Evolutionary conservation across 768 basidiomycete species (phyloP).

Genomic region (Obba rivulosa): DNA sequence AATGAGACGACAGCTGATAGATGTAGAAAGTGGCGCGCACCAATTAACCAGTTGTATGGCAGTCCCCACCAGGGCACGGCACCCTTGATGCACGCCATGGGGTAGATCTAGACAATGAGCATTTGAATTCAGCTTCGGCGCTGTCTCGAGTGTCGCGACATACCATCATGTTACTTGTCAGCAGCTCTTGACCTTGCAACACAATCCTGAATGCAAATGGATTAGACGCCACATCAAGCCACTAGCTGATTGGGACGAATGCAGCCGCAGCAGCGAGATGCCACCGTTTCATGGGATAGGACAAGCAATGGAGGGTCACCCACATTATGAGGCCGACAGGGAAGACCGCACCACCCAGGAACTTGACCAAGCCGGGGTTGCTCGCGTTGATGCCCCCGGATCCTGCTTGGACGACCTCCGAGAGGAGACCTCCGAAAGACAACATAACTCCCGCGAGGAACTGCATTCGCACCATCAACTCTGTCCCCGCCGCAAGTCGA

Average conservation of each 20-base stretch:
- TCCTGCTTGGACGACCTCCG: slow-evolving; percentile 56
- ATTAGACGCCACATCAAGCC: neutral
- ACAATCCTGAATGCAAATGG: slow-evolving; percentile 48
- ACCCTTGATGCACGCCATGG: slow-evolving; percentile 60
- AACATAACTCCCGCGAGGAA: slow-evolving; percentile 66
- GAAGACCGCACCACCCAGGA: slow-evolving; percentile 65
- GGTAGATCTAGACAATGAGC: slow-evolving; percentile 44
- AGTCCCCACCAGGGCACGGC: slow-evolving; percentile 68
- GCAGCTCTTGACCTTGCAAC: slow-evolving; percentile 61
- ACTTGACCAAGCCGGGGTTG: slow-evolving; percentile 65
- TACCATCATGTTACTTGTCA: slow-evolving; percentile 79
- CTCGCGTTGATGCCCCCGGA: slow-evolving; percentile 40
- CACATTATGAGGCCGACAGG: slow-evolving; percentile 77
- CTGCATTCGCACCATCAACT: slow-evolving; percentile 25
- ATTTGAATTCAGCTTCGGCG: neutral
- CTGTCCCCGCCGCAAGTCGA: neutral
- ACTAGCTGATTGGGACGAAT: neutral
- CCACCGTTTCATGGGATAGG: neutral
- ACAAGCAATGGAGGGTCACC: slow-evolving; percentile 7
- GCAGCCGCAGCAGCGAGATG: neutral
- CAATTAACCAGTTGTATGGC: slow-evolving; percentile 63
- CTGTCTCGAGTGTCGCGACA: neutral
- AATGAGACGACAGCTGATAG: too few relatives aligned
- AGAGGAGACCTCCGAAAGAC: slow-evolving; percentile 68
- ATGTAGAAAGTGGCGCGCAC: slow-evolving; percentile 27